A percentile compares a stretch with the other conserved stretches of the same genome.
phyloP scores from a whole-genome alignment of 2,329 filamentous ascomycete species.

The Daldinia sp. region DNA sequence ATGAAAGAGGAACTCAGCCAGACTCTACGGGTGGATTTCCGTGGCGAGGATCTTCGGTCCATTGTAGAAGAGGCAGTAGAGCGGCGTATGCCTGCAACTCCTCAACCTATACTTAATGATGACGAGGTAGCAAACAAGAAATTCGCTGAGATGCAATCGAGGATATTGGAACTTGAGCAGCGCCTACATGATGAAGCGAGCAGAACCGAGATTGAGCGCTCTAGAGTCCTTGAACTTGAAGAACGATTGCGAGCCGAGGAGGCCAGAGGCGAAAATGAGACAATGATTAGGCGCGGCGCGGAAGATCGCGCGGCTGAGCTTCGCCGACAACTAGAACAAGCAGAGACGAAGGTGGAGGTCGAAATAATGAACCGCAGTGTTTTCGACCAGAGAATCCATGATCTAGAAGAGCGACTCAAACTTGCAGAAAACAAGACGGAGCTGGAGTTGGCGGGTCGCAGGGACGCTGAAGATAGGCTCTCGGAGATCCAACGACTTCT shows the following conservation, averaged over 20 bases:
- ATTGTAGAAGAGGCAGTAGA: slow-evolving; percentile 74
- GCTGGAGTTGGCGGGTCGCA: slow-evolving; percentile 71
- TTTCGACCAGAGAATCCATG: slow-evolving; percentile 71
- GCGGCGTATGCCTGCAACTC: slow-evolving; percentile 65
- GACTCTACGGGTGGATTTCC: slow-evolving; percentile 59
- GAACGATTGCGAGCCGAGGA: slow-evolving; percentile 65
- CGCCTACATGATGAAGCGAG: slow-evolving; percentile 47
- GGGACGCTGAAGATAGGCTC: slow-evolving; percentile 77
- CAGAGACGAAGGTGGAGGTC: slow-evolving; percentile 69
- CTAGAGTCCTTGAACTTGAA: slow-evolving; percentile 70
- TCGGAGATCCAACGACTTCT: slow-evolving; percentile 79
- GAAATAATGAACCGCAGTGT: slow-evolving; percentile 72
- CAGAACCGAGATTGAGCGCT: slow-evolving; percentile 45
- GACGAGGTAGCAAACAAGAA: slow-evolving; percentile 66
- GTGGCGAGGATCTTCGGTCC: slow-evolving; percentile 67
- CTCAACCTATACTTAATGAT: slow-evolving; percentile 59
- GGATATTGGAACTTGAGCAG: slow-evolving; percentile 59
- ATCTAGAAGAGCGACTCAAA: slow-evolving; percentile 76
- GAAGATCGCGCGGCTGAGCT: slow-evolving; percentile 68
- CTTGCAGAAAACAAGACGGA: slow-evolving; percentile 73
- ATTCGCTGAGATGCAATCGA: slow-evolving; percentile 69
- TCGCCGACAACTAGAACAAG: slow-evolving; percentile 65
- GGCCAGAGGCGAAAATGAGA: slow-evolving; percentile 62
- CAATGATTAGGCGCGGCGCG: slow-evolving; percentile 61
- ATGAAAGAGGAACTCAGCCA: slow-evolving; percentile 67